These are phyloP conservation scores for Phytopythium chamaehyphon DNA, from an alignment of 352 stramenopile species.

Conservation along the genomic window DNA sequence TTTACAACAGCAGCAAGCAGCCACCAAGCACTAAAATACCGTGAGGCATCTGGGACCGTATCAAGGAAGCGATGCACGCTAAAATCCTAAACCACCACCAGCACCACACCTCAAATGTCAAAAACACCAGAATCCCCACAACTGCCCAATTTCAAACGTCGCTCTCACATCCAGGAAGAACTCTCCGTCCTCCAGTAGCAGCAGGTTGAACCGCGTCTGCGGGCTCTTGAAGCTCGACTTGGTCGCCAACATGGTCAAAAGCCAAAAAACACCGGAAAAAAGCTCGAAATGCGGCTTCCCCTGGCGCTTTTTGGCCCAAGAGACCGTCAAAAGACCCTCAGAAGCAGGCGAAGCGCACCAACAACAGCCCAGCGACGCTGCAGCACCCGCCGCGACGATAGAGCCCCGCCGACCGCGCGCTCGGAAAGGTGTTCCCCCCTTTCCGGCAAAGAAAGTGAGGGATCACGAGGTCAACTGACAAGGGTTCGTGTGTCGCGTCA, in stretches of 20 bases:
- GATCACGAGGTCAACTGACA: too few relatives aligned
- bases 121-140: background rate
- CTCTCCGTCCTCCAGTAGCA: slow-evolving; percentile 93
- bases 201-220: slow-evolving; percentile 89
- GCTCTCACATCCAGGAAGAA: slow-evolving; percentile 89
- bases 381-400: too few relatives aligned
- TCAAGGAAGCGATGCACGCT: slow-evolving; percentile 79
- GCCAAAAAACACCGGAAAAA: too few relatives aligned
- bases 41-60: slow-evolving; percentile 37
- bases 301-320: slow-evolving; percentile 61
- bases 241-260: slow-evolving; percentile 28
- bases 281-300: background rate
- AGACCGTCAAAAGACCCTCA: slow-evolving; percentile 17
- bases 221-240: slow-evolving; percentile 40
- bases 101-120: background rate
- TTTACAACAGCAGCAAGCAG: background rate
- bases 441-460: too few relatives aligned
- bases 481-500: too few relatives aligned
- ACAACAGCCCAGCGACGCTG: too few relatives aligned
- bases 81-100: slow-evolving; percentile 49
- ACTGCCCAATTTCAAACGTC: too few relatives aligned
- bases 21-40: slow-evolving; percentile 21
- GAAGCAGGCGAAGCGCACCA: too few relatives aligned
- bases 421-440: too few relatives aligned
- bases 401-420: too few relatives aligned